Evolutionary conservation across 371 early-diverging fungal genomes (phyloP).

Genomic region (Basidiobolus heterosporus): DNA sequence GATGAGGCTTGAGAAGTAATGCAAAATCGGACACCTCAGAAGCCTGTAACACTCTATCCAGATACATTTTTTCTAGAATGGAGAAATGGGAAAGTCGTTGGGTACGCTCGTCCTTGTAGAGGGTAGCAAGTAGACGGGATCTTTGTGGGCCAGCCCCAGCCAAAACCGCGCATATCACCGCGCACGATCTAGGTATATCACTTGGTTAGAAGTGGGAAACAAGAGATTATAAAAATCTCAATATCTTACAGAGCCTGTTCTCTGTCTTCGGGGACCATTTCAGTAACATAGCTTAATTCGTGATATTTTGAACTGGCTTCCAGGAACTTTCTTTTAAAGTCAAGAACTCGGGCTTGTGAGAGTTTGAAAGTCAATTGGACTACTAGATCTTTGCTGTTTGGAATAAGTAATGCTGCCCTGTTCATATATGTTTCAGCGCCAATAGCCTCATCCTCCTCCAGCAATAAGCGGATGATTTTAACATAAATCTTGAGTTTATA

Average conservation of each 20-base stretch:
- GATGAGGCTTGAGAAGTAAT: constrained; percentile 56
- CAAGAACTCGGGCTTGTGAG: constrained; percentile 72
- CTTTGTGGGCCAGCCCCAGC: constrained; percentile 85
- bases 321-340: constrained; percentile 72
- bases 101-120: constrained; percentile 81
- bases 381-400: constrained; percentile 27
- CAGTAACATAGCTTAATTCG: constrained; percentile 46
- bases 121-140: constrained; percentile 65
- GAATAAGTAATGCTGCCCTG: constrained; percentile 55
- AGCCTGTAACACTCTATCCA: constrained; percentile 65
- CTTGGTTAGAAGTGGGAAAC: neutral
- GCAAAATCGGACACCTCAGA: constrained; percentile 66
- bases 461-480: constrained; percentile 60
- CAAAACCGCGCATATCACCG: constrained; percentile 69
- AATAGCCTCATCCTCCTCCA: constrained; percentile 73
- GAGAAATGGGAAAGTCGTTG: constrained; percentile 32
- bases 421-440: constrained; percentile 67
- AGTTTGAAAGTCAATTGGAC: constrained; percentile 40
- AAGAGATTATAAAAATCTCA: neutral
- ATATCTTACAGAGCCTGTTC: constrained; percentile 35
- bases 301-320: constrained; percentile 72
- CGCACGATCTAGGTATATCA: constrained; percentile 24
- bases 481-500: constrained; percentile 68
- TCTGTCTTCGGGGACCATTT: constrained; percentile 30
- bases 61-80: constrained; percentile 78